A percentile compares a stretch with the other conserved stretches of the same genome.
These are phyloP conservation scores for Nidularia sp. DNA, from an alignment of 768 basidiomycete genomes.

Conservation along the genomic window DNA sequence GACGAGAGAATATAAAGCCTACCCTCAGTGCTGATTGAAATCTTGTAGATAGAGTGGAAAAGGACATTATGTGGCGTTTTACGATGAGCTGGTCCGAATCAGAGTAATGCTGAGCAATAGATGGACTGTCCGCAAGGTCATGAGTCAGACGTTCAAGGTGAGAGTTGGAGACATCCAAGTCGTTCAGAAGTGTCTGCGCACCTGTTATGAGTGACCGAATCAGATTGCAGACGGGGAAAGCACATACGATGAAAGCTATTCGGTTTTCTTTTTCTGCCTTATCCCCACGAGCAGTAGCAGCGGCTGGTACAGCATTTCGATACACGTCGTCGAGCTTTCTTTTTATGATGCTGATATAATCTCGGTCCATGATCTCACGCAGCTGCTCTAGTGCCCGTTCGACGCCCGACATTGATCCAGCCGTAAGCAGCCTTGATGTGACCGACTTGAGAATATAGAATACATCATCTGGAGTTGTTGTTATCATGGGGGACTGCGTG, in stretches of 20 bases:
- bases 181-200: slow-evolving; percentile 80
- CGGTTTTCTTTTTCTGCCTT: slow-evolving; percentile 80
- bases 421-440: slow-evolving; percentile 71
- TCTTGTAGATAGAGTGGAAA: slow-evolving; percentile 54
- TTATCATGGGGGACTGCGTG: slow-evolving; percentile 56
- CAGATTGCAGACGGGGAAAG: not conserved
- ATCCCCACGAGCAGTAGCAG: slow-evolving; percentile 54
- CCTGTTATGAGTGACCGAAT: slow-evolving; percentile 3
- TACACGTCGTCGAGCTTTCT: slow-evolving; percentile 89
- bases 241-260: slow-evolving; percentile 75
- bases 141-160: slow-evolving; percentile 82
- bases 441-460: slow-evolving; percentile 94
- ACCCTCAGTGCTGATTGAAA: slow-evolving; percentile 77
- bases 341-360: slow-evolving; percentile 78
- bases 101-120: slow-evolving; percentile 66
- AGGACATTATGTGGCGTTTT: slow-evolving; percentile 39
- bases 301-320: slow-evolving; percentile 39
- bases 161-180: slow-evolving; percentile 87
- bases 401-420: slow-evolving; percentile 61
- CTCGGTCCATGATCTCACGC: slow-evolving; percentile 73
- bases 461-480: slow-evolving; percentile 87
- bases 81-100: slow-evolving; percentile 50
- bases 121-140: slow-evolving; percentile 53
- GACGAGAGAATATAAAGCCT: slow-evolving; percentile 10
- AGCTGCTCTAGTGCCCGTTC: slow-evolving; percentile 59